A percentile compares a stretch with the other conserved stretches of the same genome.
phyloP scores from a whole-genome alignment of 805 yeast species.

The Saccharomycopsis capsularis region DNA sequence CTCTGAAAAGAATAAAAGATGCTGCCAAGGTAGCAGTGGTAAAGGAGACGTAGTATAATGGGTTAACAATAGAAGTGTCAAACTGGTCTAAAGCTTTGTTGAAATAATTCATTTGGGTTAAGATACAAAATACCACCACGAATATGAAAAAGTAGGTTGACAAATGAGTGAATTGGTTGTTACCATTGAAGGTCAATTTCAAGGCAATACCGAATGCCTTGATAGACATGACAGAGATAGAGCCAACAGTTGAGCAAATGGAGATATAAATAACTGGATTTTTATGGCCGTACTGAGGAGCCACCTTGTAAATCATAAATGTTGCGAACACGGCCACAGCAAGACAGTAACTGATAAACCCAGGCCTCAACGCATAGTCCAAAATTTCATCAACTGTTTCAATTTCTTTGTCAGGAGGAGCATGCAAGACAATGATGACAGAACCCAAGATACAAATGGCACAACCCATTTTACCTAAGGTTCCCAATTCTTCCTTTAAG shows the following conservation, averaged over 20 bases:
- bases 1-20: conserved; percentile 77
- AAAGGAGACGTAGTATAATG: conserved; percentile 83
- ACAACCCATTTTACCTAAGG: conserved; percentile 86
- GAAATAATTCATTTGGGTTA: conserved; percentile 90
- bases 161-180: conserved; percentile 78
- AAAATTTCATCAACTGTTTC: conserved; percentile 83
- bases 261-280: conserved; percentile 87
- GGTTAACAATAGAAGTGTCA: conserved; percentile 88
- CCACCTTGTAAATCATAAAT: conserved; percentile 76
- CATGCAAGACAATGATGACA: conserved; percentile 81
- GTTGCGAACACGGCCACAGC: conserved; percentile 60
- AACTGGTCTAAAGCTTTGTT: conserved; percentile 91
- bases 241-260: conserved; percentile 85
- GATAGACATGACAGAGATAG: conserved; percentile 84
- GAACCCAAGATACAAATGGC: conserved; percentile 86
- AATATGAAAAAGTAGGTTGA: conserved; percentile 76
- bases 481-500: conserved; percentile 79
- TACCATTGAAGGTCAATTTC: conserved; percentile 76
- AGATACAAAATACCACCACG: conserved; percentile 73
- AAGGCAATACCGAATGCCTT: conserved; percentile 91
- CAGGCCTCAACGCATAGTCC: conserved; percentile 70
- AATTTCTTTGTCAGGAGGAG: conserved; percentile 90
- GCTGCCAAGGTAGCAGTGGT: conserved; percentile 84
- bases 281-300: conserved; percentile 69
- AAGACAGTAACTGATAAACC: conserved; percentile 59